Conservation (phyloP, 75 land plant species). For the Sequoiadendron giganteum region DNA sequence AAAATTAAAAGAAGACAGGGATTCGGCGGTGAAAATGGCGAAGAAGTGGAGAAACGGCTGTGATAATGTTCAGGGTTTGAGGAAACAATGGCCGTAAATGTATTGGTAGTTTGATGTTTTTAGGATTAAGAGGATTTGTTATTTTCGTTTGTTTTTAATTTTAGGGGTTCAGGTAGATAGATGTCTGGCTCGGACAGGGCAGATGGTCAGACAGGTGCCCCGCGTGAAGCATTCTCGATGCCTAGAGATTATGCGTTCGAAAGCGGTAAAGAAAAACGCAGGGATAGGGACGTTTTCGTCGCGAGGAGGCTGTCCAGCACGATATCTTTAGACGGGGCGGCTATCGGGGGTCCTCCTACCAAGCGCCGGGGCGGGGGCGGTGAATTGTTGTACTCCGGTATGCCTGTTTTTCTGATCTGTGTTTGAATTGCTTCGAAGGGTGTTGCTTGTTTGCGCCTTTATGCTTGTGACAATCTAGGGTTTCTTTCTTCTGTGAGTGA, state of each 20-base stretch:
- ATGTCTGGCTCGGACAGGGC: constrained; percentile 17
- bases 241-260: constrained; percentile 9
- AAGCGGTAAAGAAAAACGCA: constrained; percentile 2
- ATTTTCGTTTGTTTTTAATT: background rate
- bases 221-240: constrained; percentile 10
- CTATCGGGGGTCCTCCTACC: background rate
- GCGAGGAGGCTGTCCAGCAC: constrained; percentile 3
- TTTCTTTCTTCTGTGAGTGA: background rate
- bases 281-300: background rate
- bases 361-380: background rate
- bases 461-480: background rate
- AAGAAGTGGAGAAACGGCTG: background rate
- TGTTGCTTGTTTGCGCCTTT: background rate
- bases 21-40: background rate
- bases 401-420: background rate
- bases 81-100: background rate
- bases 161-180: background rate
- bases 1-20: background rate
- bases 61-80: background rate
- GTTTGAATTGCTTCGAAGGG: background rate
- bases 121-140: background rate
- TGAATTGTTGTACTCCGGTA: background rate
- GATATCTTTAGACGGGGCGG: constrained; percentile 3
- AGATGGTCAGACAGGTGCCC: constrained; percentile 12
- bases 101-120: background rate